Percentiles rank a stretch among this genome's conserved stretches.
These are phyloP conservation scores for Xylaria castorea DNA, from an alignment of 495 filamentous ascomycete genomes.

Conservation along the genomic window DNA sequence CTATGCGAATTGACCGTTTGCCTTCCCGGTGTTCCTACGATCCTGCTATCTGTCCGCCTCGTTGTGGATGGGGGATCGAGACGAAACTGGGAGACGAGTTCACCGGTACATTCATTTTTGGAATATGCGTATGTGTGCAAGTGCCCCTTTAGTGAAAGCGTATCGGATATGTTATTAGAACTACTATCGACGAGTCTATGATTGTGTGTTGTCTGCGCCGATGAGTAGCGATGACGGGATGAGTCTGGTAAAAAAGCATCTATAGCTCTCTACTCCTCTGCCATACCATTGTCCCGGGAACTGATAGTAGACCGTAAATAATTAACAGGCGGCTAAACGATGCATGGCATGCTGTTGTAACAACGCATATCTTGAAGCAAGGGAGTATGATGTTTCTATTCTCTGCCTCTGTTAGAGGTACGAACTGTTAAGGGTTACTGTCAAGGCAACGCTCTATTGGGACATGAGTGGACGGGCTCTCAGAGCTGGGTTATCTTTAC, in stretches of 20 bases:
- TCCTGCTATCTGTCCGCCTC: constrained; percentile 38
- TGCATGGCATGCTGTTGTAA: not conserved
- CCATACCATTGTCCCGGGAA: not conserved
- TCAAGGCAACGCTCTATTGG: too few species aligned
- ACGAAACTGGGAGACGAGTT: constrained; percentile 40
- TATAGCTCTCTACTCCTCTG: not conserved
- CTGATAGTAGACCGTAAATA: not conserved
- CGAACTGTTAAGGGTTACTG: too few species aligned
- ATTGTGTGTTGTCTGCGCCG: not conserved
- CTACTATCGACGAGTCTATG: not conserved
- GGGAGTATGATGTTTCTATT: too few species aligned
- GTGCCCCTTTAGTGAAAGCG: not conserved
- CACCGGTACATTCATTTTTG: constrained; percentile 37
- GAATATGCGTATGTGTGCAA: not conserved
- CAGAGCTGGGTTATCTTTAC: too few species aligned
- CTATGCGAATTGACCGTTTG: constrained; percentile 48
- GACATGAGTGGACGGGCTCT: too few species aligned
- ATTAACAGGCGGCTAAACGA: not conserved
- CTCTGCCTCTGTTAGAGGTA: too few species aligned
- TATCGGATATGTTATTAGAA: not conserved
- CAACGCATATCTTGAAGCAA: too few species aligned
- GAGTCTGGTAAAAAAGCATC: not conserved
- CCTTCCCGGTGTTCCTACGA: constrained; percentile 34
- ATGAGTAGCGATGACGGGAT: not conserved
- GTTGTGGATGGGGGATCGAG: constrained; percentile 31